These are phyloP conservation scores for Xylaria palmicola DNA, from an alignment of 495 filamentous ascomycete species.

Conservation along the genomic window DNA sequence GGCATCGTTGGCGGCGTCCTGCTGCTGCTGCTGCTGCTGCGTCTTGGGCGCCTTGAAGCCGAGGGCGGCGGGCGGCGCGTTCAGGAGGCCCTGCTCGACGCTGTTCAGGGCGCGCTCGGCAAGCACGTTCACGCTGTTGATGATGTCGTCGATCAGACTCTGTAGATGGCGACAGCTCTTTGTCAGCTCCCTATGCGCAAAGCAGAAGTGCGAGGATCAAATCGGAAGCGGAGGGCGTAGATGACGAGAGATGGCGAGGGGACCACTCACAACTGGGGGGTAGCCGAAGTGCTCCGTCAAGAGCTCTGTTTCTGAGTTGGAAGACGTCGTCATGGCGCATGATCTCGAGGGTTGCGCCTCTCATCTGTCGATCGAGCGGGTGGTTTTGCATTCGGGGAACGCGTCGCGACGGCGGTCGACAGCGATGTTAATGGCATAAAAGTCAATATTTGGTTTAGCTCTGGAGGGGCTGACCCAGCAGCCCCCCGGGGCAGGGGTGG, in stretches of 20 bases:
- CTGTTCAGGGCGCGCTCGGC: conserved; percentile 80
- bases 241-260: not conserved
- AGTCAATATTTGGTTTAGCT: conserved; percentile 33
- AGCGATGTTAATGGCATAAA: conserved; percentile 10
- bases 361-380: not conserved
- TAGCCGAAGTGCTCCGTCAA: conserved; percentile 96
- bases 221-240: no score
- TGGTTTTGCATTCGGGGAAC: not conserved
- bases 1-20: conserved; percentile 53
- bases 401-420: conserved; percentile 18
- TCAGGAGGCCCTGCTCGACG: conserved; percentile 75
- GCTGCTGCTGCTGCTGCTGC: conserved; percentile 37
- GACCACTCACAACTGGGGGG: conserved; percentile 73
- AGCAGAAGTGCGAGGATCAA: no score
- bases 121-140: conserved; percentile 90
- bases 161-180: conserved; percentile 37
- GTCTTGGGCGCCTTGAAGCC: conserved; percentile 60
- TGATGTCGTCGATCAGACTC: conserved; percentile 95
- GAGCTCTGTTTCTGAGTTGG: conserved; percentile 63
- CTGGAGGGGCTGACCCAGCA: conserved; percentile 5
- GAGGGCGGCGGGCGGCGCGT: conserved; percentile 66
- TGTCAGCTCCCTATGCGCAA: not conserved
- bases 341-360: not conserved
- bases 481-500: not conserved
- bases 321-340: conserved; percentile 45